Evolutionary conservation across 345 rosid genomes (phyloP).

Genomic region (Populus ilicifolia): DNA sequence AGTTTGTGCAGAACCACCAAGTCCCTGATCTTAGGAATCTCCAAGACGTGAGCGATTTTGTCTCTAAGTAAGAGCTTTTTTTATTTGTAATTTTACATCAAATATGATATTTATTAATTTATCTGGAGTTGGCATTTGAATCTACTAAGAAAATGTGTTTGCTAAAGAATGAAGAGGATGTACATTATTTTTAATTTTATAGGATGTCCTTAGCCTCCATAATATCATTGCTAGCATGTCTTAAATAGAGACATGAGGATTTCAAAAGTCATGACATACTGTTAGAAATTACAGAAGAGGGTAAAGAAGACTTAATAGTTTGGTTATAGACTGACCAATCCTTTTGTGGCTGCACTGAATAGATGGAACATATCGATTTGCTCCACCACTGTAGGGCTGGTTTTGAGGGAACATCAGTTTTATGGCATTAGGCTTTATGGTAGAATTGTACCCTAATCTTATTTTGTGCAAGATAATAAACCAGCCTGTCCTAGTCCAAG

Average conservation of each 20-base stretch:
- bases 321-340: background rate
- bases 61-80: conserved; percentile 63
- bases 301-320: background rate
- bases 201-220: background rate
- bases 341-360: background rate
- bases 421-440: background rate
- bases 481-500: background rate
- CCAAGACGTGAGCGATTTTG: conserved; percentile 87
- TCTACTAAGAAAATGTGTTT: background rate
- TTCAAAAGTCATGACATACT: background rate
- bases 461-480: background rate
- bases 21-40: conserved; percentile 83
- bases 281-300: background rate
- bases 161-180: background rate
- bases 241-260: background rate
- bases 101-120: background rate
- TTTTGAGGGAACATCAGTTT: background rate
- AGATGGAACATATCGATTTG: background rate
- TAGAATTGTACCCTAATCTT: no score
- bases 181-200: no score
- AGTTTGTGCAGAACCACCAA: conserved; percentile 81
- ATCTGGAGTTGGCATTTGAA: background rate
- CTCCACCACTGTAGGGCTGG: background rate
- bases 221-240: background rate
- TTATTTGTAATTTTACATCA: background rate